Evolutionary conservation across 495 filamentous ascomycete genomes (phyloP).

Genomic region (Letharia columbiana): DNA sequence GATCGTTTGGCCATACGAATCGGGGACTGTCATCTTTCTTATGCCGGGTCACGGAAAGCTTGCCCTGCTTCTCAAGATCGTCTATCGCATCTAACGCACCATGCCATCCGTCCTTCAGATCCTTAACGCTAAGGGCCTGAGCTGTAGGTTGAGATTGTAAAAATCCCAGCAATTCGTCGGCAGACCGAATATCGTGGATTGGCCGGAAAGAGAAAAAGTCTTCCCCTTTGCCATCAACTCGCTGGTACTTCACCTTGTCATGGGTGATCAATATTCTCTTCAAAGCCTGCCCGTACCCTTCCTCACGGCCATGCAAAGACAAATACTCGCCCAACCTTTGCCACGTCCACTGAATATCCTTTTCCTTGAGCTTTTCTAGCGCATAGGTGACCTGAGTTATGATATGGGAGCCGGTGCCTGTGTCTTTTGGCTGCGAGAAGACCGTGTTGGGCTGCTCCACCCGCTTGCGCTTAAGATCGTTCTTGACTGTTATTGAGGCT

Average conservation of each 20-base stretch:
- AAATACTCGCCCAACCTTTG: slow-evolving; percentile 69
- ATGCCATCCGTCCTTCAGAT: slow-evolving; percentile 91
- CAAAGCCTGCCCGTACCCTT: slow-evolving; percentile 40
- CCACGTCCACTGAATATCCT: slow-evolving; percentile 60
- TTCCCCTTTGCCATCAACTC: slow-evolving; percentile 47
- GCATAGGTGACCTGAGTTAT: slow-evolving; percentile 79
- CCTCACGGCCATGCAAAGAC: slow-evolving; percentile 47
- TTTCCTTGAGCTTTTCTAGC: slow-evolving; percentile 73
- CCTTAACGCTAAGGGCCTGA: slow-evolving; percentile 69
- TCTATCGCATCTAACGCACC: slow-evolving; percentile 69
- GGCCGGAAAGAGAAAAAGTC: slow-evolving; percentile 74
- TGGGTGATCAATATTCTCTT: slow-evolving; percentile 45
- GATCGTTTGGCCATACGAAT: slow-evolving; percentile 83
- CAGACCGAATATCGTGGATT: slow-evolving; percentile 64
- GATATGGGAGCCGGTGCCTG: slow-evolving; percentile 67
- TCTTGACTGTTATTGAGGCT: slow-evolving; percentile 37
- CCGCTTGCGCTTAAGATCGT: slow-evolving; percentile 52
- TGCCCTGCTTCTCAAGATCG: slow-evolving; percentile 65
- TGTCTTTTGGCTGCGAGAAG: slow-evolving; percentile 70
- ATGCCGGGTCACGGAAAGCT: slow-evolving; percentile 74
- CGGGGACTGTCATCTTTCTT: slow-evolving; percentile 85
- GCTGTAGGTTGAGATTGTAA: slow-evolving; percentile 77
- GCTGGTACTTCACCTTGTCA: slow-evolving; percentile 62
- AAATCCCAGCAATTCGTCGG: slow-evolving; percentile 65
- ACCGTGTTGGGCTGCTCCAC: slow-evolving; percentile 47